A percentile compares a stretch with the other conserved stretches of the same genome.
phyloP scores from a whole-genome alignment of 176 grass and related monocot species.

The Cenchrus purpureus region DNA sequence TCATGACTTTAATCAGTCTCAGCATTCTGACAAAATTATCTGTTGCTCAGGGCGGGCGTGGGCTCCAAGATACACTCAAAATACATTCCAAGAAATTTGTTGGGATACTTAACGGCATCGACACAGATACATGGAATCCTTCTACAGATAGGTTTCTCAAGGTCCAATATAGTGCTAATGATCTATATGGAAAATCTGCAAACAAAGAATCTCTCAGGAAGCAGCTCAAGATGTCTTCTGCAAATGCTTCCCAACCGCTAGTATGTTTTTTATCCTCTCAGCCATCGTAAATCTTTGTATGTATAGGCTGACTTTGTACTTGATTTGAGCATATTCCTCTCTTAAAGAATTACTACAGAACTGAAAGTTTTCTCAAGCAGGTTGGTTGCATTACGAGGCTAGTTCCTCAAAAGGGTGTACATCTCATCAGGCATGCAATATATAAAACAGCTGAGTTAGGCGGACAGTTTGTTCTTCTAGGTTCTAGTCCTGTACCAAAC shows the following conservation, averaged over 20 bases:
- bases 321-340: conserved; percentile 34
- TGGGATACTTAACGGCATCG: conserved; percentile 95
- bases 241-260: conserved; percentile 71
- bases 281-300: background rate
- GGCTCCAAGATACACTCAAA: conserved; percentile 87
- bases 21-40: conserved; percentile 33
- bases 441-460: conserved; percentile 88
- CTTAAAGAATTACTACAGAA: conserved; percentile 35
- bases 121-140: conserved; percentile 96
- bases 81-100: conserved; percentile 89
- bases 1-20: conserved; percentile 7
- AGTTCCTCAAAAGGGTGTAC: conserved; percentile 97
- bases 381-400: conserved; percentile 92
- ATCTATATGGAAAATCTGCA: conserved; percentile 76
- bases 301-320: conserved; percentile 12
- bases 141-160: conserved; percentile 71
- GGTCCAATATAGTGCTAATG: conserved; percentile 71
- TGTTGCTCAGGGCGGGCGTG: conserved; percentile 70
- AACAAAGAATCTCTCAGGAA: conserved; percentile 81
- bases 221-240: conserved; percentile 63
- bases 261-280: conserved; percentile 44
- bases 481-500: conserved; percentile 88
- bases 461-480: conserved; percentile 96
- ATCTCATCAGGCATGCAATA: conserved; percentile 94
- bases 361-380: conserved; percentile 55